Percentiles rank a stretch among this genome's conserved stretches.
phyloP scores from a whole-genome alignment of 768 basidiomycete genomes.

The Fistulinella prunicolor region DNA sequence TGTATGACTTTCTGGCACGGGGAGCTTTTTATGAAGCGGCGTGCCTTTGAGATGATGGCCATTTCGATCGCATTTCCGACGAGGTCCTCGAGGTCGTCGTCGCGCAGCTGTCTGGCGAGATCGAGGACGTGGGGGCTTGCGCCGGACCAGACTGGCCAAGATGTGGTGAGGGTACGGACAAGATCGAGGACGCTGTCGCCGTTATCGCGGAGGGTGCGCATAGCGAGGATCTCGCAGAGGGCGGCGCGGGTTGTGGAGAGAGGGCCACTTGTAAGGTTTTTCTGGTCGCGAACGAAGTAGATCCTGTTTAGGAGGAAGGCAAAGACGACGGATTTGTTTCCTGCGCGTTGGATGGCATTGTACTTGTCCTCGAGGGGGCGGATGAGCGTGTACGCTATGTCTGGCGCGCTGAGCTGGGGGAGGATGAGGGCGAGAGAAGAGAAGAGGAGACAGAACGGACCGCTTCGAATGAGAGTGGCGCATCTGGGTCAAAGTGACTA shows the following conservation, averaged over 20 bases:
- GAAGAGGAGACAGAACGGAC: conserved; percentile 39
- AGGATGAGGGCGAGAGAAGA: conserved; percentile 7
- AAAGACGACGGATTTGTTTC: conserved; percentile 84
- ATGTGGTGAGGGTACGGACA: conserved; percentile 68
- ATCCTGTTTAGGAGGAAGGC: conserved; percentile 86
- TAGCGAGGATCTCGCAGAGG: conserved; percentile 90
- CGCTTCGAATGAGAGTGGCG: conserved; percentile 78
- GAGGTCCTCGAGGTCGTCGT: conserved; percentile 70
- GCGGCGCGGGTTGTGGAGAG: conserved; percentile 73
- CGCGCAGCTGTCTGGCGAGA: conserved; percentile 59
- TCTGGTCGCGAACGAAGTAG: conserved; percentile 77
- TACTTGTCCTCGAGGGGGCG: conserved; percentile 90
- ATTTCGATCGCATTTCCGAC: conserved; percentile 93
- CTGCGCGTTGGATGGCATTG: conserved; percentile 58
- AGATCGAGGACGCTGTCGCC: conserved; percentile 67
- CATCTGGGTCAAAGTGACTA: conserved; percentile 48
- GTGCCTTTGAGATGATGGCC: conserved; percentile 85
- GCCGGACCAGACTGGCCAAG: conserved; percentile 78
- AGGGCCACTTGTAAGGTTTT: conserved; percentile 57
- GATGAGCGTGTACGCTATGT: conserved; percentile 87
- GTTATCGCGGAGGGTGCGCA: conserved; percentile 69
- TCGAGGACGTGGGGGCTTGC: conserved; percentile 58
- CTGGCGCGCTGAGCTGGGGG: conserved; percentile 71
- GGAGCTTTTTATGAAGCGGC: conserved; percentile 84
- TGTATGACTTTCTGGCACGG: conserved; percentile 90